These are phyloP conservation scores for Pseudogymnoascus sp. DNA, from an alignment of 2,329 filamentous ascomycete genomes.

Conservation along the genomic window DNA sequence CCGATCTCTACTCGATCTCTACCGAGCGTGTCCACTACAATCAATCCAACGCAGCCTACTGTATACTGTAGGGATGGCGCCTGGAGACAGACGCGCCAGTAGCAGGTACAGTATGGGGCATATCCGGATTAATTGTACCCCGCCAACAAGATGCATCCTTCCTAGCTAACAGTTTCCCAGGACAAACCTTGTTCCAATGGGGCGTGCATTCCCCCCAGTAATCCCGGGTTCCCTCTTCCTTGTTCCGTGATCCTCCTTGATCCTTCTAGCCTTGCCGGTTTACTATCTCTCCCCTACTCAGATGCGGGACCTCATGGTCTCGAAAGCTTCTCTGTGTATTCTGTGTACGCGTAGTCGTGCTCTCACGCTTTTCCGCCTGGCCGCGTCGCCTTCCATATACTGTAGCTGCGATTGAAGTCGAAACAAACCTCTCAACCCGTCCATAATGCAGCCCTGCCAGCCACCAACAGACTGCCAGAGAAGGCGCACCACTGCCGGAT, in stretches of 20 bases:
- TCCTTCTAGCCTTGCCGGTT: not conserved
- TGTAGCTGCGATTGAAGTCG: not conserved
- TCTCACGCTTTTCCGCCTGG: not conserved
- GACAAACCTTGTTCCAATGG: not conserved
- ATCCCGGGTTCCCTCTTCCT: not conserved
- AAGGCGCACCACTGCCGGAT: slow-evolving; percentile 6
- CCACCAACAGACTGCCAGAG: not conserved
- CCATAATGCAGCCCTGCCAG: not conserved
- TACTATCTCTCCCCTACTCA: not conserved
- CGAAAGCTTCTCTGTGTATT: not conserved
- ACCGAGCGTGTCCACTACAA: not conserved
- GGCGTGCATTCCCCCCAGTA: not conserved
- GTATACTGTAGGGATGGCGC: not conserved
- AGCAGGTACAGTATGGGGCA: slow-evolving; percentile 1
- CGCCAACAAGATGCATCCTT: not conserved
- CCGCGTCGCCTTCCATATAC: not conserved
- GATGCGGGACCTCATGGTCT: not conserved
- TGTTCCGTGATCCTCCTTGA: not conserved
- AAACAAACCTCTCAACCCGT: not conserved
- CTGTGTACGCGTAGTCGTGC: not conserved
- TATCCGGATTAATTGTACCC: not conserved
- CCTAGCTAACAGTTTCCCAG: not conserved
- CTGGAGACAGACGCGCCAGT: not conserved
- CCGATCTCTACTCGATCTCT: not conserved
- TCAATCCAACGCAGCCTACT: not conserved